Base-by-base conservation (phyloP, 208 protist genomes). In the Leishmania gerbilli region DNA sequence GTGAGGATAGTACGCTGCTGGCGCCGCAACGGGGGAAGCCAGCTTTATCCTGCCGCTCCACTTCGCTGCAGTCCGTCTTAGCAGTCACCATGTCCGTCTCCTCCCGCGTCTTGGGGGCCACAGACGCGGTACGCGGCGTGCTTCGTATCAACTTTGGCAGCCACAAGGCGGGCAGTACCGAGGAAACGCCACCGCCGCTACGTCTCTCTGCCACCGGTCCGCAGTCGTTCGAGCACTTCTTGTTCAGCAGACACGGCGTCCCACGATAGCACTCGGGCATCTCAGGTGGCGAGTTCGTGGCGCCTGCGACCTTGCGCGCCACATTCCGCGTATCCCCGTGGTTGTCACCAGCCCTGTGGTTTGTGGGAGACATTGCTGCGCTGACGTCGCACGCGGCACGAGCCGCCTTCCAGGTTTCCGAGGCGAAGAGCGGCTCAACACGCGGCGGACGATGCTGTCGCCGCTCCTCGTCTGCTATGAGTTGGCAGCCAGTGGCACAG, bases 401-500 rank as follows among this genome's bases (percentile, higher is more conserved):
- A 65, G 15, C 40, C 6, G 74, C 67, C 68, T 60, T 19, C 34
- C 80, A 80, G 27, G 37, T 55, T 72, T 83, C 79, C 49, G 74
- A 75, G 24, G 80, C 42, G 34, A 79, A 77, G 76, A 80, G 75
- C 13, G 72, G 80, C 74, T 79, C 74, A 5, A 77, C 3, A 53
- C 55, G 74, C 27, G 55, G 74, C 53, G 74, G 51, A 21, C 2
- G 8, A 47, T 34, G 21, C 19, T 49, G 49, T 5, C 34, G 34
- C 37, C 19, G 17, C 17, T 77, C 55, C 53, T 67, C 74, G 1
- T 49, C 34, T 62, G 51, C 49, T 17, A 34, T 76, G 53, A 31
- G 51, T 64, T 64, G 72, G 72, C 72, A 76, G 27, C 42, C 5
- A 21, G 55, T 19, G 19, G 74, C 47, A 34, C 65, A 69, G 47